These are phyloP conservation scores for Venturia asperata DNA, from an alignment of 2,329 filamentous ascomycete genomes.

Conservation along the genomic window DNA sequence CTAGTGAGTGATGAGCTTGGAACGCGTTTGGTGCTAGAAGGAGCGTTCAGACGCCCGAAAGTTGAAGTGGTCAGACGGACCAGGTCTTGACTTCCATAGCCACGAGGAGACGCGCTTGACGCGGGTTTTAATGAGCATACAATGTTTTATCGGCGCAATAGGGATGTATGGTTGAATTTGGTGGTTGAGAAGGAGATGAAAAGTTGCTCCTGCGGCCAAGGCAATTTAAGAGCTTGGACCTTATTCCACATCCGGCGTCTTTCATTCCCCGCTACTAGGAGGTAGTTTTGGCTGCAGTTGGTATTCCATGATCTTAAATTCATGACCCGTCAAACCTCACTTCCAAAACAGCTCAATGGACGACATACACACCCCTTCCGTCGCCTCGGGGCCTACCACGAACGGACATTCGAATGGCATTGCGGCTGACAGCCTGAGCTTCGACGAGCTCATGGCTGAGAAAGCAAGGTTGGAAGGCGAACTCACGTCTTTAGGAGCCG, in stretches of 20 bases:
- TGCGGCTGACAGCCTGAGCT: conserved; percentile 55
- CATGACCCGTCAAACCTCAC: too few relatives aligned
- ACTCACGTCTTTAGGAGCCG: conserved; percentile 72
- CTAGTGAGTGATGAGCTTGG: neutral
- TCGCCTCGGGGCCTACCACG: conserved; percentile 70
- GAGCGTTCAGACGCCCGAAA: neutral
- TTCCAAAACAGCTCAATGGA: conserved; percentile 44
- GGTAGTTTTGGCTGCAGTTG: neutral
- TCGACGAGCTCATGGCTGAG: conserved; percentile 72
- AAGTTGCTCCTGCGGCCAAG: neutral
- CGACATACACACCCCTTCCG: conserved; percentile 61
- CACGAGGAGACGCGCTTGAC: neutral
- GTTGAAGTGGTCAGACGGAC: neutral
- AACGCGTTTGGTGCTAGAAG: neutral
- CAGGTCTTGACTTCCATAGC: neutral
- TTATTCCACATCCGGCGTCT: neutral
- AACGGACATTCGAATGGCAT: conserved; percentile 54
- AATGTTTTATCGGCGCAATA: neutral
- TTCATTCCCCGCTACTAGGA: neutral
- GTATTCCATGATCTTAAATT: neutral
- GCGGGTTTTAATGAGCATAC: neutral
- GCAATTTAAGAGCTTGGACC: neutral
- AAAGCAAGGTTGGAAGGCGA: conserved; percentile 83
- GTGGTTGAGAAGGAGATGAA: neutral
- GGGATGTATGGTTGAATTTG: neutral